Conservation (phyloP, 2,329 filamentous ascomycete genomes). For the Thelonectria rubi region DNA sequence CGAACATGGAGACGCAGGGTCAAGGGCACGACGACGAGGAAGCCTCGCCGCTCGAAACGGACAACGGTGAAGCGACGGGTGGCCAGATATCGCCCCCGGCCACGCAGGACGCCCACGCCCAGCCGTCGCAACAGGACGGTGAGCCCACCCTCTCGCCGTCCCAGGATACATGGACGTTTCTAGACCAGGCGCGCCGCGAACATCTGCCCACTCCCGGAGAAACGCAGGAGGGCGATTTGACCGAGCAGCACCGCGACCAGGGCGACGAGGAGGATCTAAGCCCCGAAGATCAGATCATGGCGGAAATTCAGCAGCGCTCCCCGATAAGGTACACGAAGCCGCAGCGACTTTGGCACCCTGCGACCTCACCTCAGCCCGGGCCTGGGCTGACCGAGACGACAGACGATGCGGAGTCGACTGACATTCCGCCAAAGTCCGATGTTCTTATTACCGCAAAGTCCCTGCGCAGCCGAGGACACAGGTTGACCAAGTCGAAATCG, state of each 20-base stretch:
- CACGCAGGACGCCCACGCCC: conserved; percentile 31
- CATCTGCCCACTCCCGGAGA: conserved; percentile 38
- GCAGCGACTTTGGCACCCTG: conserved; percentile 22
- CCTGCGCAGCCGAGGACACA: conserved; percentile 44
- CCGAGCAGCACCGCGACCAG: conserved; percentile 18
- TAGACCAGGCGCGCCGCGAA: conserved; percentile 20
- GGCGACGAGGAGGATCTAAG: conserved; percentile 37
- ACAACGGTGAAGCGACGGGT: conserved; percentile 12
- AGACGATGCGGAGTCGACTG: conserved; percentile 23
- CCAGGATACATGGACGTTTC: conserved; percentile 22
- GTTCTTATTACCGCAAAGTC: conserved; percentile 43
- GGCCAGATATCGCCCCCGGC: conserved; percentile 38
- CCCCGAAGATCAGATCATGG: conserved; percentile 44
- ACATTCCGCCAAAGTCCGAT: conserved; percentile 34
- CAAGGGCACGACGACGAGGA: conserved; percentile 22
- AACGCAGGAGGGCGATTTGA: conserved; percentile 31
- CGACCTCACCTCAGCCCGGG: conserved; percentile 29
- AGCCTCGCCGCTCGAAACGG: conserved; percentile 17
- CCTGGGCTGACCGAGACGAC: conserved; percentile 19
- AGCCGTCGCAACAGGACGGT: conserved; percentile 24
- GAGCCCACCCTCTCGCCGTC: conserved; percentile 22
- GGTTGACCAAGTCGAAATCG: conserved; percentile 37
- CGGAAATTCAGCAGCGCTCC: conserved; percentile 43
- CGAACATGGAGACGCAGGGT: conserved; percentile 13
- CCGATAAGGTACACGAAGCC: conserved; percentile 24